Base-by-base conservation (phyloP, 371 early-diverging fungal species). In the Parasitella parasitica region DNA sequence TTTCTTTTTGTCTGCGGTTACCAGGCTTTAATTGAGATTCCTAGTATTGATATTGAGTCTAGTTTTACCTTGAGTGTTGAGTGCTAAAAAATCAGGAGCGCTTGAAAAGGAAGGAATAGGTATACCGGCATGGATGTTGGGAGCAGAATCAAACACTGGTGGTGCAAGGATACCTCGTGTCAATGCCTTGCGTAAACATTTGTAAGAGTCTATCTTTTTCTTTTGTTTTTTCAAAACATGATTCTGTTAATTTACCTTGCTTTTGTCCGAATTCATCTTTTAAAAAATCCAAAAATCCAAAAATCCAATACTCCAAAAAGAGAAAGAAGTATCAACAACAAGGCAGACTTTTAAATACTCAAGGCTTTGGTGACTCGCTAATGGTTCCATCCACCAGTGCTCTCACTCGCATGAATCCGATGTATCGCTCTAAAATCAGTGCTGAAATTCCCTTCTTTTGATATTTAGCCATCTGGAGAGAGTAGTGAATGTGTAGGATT, bases 81-180 rank as follows among this genome's bases (percentile, higher is more conserved):
- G 24, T 28, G 28, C 51, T 52, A 63, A 57, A 18, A 77, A 48
- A 30, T 77, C 70, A 11, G 77, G 77, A 16, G 77, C 77, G 35
- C 74, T 73, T 2, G 74, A 67, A 39, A 73, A 77, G 1, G 73
- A 63, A 18, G 77, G 76, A 26, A 56, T 54, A 16, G 58, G 46
- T 39, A 54, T 57, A 7, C 32, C 35, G 5, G 57, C 18, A 13
- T 39, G 50, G 8, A 69, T 36, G 28, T 53, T 59, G 2, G 76
- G 76, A 32, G 76, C 76, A 35, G 69, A 57, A 5, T 39, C 38
- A 18, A 73, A 72, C 8, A 67, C 67, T 9, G 71, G 76, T 35
- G 66, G 66, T 26, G 60, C n/a, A 28, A 52, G 57, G 6, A 63
- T 54, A 13, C 46, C 46, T 46, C 46, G 46, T 5, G 24, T 24